Base-by-base conservation (phyloP, 1,139 yeast species). In the Pichia kudriavzevii region DNA sequence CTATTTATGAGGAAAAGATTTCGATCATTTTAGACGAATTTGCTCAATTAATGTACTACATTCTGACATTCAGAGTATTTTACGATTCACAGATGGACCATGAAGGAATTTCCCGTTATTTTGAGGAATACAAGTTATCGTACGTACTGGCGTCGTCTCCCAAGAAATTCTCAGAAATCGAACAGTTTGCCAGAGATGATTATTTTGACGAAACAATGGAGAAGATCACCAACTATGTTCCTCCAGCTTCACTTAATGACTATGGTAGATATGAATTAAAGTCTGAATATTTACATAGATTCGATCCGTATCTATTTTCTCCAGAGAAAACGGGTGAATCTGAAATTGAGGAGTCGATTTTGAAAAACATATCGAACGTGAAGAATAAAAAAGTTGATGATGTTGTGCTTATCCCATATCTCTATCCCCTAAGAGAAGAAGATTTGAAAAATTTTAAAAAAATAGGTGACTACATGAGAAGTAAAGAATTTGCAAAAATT, bases 201-300 rank as follows among this genome's bases (percentile, higher is more conserved):
- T 14, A 62, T 29, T 70, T 72, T 48, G 76, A 71, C 31, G 51
- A 61, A 7, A 42, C 48, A 3, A 60, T 91, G 36, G 64, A 67
- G 5, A 74, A 74, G 32, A 61, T 82, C 43, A 67, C 95, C 0
- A 63, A 59, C 2, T 84, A 69, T 53, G 64, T 67, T 10, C 72
- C 83, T 0, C 94, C 96, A 0, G 60, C 62, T 10, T 75, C 79
- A 0, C 49, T 72, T 3, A 72, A 71, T 32, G 93, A 82, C 43
- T 64, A 71, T 22, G 95, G 96, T 1, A 58, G 68, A 7, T 88
- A 82, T 52, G 61, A 70, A 22, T 62, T 91, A 35, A 84, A 81
- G 48, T 73, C 73, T 3, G 72, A 73, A 41, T 70, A 63, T 42
- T 63, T 65, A 36, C 60, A 58, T 4, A 62, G 68, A 26, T 66